Base-by-base conservation (phyloP, 192 early-diverging fungal species). In the Bifiguratus adelaidae region DNA sequence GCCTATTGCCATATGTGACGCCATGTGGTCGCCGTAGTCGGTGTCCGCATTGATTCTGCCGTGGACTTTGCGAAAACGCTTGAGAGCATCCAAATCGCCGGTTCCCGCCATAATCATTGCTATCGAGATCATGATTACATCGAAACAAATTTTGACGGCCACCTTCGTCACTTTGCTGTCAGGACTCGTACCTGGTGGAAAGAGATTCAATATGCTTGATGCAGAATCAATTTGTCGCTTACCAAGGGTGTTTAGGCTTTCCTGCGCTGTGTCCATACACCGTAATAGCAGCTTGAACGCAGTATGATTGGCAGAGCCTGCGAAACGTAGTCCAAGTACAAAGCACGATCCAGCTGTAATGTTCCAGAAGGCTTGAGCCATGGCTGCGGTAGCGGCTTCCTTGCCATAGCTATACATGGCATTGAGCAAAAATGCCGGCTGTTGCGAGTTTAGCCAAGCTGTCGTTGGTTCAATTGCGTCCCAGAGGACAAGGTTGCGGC, bases 81-180 rank as follows among this genome's bases (percentile, higher is more conserved):
- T 52, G 28, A 87, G 61, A 3, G 80, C 56, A 7, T 76, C 72
- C 8, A 81, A 44, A 48, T 88, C 63, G 3, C 91, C 91, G 5
- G 79, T 81, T 21, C 92, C 93, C 6, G 89, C 86, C 60, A 89
- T 73, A 0, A 97, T 77, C 41, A 89, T 71, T 1, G 81, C 71
- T 0, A 76, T 56, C 3, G 80, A 67, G 2, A 77, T 60, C 3
- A 74, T 53, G 4, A 84, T 27, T 2, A 86, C 76, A 55, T 89
- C 84, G 3, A 89, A 44, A 53, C 89, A 89, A 4, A 66, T 56
- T 27, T 75, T 68, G 2, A 80, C 72, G 6, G 78, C 59, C 2
- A 63, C 60, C 21, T 71, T 74, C 23, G 81, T 88, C 36, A 90
- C 65, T 45, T 74, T 74, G 48, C 76, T 59, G 19, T 75, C 64